Conservation (phyloP, 129 eudicot species). For the Sambucus nigra region DNA sequence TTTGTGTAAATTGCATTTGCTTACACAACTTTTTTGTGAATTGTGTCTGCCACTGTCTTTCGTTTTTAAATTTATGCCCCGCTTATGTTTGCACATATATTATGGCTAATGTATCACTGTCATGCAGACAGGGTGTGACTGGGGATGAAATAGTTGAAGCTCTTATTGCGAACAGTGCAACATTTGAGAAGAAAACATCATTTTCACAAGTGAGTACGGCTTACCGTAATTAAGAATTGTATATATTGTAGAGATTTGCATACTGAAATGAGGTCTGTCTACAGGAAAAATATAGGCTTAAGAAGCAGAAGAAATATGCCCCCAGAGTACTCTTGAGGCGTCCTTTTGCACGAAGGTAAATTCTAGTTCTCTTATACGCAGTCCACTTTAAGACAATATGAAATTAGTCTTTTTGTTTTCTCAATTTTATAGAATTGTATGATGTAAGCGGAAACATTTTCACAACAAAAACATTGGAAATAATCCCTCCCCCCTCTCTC, state of each 20-base stretch:
- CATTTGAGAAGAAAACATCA: slow-evolving; percentile 89
- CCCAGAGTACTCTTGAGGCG: slow-evolving; percentile 87
- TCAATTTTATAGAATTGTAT: too few species aligned
- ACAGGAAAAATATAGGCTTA: slow-evolving; percentile 88
- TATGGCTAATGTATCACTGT: background rate
- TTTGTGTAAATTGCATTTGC: too few species aligned
- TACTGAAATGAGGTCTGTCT: slow-evolving; percentile 13
- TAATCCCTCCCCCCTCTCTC: too few species aligned
- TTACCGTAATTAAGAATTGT: background rate
- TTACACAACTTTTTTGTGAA: too few species aligned
- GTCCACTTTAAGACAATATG: background rate
- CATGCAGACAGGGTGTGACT: slow-evolving; percentile 72
- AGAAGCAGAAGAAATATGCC: slow-evolving; percentile 93
- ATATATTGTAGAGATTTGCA: background rate
- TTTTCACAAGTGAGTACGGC: slow-evolving; percentile 65
- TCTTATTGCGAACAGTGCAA: slow-evolving; percentile 85
- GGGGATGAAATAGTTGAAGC: slow-evolving; percentile 93
- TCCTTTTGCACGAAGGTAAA: slow-evolving; percentile 82
- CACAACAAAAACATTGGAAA: too few species aligned
- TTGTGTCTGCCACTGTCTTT: too few species aligned
- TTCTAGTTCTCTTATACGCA: background rate
- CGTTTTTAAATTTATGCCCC: background rate
- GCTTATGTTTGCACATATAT: background rate
- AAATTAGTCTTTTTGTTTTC: too few species aligned
- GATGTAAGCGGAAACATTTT: too few species aligned